These are phyloP conservation scores for Diutina sp. DNA, from an alignment of 1,139 yeast species.

Conservation along the genomic window DNA sequence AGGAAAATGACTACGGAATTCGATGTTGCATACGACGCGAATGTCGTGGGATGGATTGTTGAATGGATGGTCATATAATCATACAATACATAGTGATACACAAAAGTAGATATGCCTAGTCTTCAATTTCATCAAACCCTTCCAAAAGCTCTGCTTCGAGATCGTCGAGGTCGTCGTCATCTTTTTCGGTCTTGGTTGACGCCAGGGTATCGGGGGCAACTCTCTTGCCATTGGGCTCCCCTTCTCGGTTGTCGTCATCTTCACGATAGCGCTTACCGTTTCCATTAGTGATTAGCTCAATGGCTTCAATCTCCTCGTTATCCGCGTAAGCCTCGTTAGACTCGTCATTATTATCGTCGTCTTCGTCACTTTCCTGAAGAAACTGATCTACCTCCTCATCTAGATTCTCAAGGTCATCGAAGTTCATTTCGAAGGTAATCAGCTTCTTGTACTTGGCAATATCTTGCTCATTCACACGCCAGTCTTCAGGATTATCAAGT, in stretches of 20 bases:
- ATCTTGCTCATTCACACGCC: constrained; percentile 30
- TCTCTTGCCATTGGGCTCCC: constrained; percentile 3
- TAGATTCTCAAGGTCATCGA: constrained; percentile 40
- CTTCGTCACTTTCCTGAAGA: constrained; percentile 15
- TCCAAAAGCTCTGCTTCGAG: constrained; percentile 33
- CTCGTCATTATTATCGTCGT: constrained; percentile 9
- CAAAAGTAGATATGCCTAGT: constrained; percentile 3
- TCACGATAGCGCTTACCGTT: constrained; percentile 11
- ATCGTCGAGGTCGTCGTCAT: constrained; percentile 22
- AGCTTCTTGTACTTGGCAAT: constrained; percentile 28
- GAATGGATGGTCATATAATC: not conserved
- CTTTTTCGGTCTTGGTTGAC: constrained; percentile 1
- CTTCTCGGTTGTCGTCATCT: constrained; percentile 3
- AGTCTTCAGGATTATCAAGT: constrained; percentile 21
- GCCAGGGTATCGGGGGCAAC: not conserved
- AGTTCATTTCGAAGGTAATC: constrained; percentile 13
- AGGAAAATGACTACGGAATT: not conserved
- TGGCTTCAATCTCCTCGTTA: not conserved
- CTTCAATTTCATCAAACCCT: constrained; percentile 33
- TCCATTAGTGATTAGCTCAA: not conserved
- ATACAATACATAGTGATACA: not conserved
- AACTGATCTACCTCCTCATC: constrained; percentile 51
- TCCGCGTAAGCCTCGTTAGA: constrained; percentile 4
- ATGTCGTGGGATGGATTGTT: not conserved
- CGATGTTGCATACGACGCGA: not conserved